phyloP scores from a whole-genome alignment of 352 stramenopile genomes.

The Aphanomyces euteiches region DNA sequence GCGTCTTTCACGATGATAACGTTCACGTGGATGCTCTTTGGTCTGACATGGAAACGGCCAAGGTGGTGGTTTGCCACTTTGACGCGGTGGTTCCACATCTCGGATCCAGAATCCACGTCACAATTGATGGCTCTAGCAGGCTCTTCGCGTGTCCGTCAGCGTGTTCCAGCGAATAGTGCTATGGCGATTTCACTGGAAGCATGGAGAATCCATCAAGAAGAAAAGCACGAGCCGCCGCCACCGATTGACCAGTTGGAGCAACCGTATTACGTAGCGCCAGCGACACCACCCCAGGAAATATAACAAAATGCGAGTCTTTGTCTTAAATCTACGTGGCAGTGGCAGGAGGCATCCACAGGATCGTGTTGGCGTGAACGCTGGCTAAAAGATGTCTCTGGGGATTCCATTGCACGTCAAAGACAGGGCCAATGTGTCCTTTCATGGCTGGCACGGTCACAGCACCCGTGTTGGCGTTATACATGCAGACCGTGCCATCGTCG shows the following conservation, averaged over 20 bases:
- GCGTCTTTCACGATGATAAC: not conserved
- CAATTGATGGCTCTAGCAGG: conserved; percentile 1
- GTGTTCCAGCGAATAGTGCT: not conserved
- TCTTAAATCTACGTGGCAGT: not conserved
- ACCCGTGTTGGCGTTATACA: conserved; percentile 60
- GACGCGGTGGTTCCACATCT: conserved; percentile 7
- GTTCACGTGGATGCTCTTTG: not conserved
- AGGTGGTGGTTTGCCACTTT: conserved; percentile 13
- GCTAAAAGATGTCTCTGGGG: conserved; percentile 77
- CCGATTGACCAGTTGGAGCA: not conserved
- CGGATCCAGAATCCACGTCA: conserved; percentile 9
- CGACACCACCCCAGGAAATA: not conserved
- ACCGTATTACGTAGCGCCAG: not conserved
- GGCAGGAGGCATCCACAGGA: conserved; percentile 16
- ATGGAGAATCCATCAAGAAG: not conserved
- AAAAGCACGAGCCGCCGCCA: not conserved
- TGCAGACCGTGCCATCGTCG: conserved; percentile 66
- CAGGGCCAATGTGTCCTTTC: conserved; percentile 55
- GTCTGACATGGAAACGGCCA: not conserved
- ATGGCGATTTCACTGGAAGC: not conserved
- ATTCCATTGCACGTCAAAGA: conserved; percentile 76
- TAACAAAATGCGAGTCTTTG: not conserved
- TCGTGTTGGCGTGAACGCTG: conserved; percentile 63
- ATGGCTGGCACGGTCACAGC: conserved; percentile 55
- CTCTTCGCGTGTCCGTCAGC: not conserved